Evolutionary conservation across 805 yeast genomes (phyloP).

Genomic region (Lipomyces orientalis): DNA sequence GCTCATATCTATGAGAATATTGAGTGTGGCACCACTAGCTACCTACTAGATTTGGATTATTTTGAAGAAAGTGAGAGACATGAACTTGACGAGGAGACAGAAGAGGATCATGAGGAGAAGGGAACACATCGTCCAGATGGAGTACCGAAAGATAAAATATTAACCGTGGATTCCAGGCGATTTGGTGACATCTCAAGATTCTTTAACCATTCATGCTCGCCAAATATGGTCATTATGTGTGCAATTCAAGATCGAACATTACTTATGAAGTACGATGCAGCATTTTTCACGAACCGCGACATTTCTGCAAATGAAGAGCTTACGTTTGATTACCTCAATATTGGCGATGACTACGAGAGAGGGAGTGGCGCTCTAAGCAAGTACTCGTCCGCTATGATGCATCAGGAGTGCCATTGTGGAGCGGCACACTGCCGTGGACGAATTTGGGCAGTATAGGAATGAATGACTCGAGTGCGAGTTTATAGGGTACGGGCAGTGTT

Average conservation of each 20-base stretch:
- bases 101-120: constrained; percentile 11
- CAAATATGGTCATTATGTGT: constrained; percentile 23
- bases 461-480: neutral
- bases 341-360: neutral
- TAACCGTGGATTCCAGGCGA: constrained; percentile 21
- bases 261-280: constrained; percentile 19
- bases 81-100: neutral
- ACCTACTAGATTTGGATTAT: constrained; percentile 19
- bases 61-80: constrained; percentile 5
- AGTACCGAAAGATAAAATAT: neutral
- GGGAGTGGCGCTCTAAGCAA: neutral
- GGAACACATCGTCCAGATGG: neutral
- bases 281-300: constrained; percentile 28
- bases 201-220: constrained; percentile 34
- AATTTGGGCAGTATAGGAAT: constrained; percentile 8
- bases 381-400: neutral
- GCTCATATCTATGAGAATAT: constrained; percentile 15
- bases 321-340: constrained; percentile 22
- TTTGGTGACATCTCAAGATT: constrained; percentile 28
- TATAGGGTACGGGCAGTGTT: neutral
- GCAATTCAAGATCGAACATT: constrained; percentile 13
- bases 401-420: constrained; percentile 18
- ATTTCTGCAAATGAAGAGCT: constrained; percentile 31
- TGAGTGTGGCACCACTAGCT: neutral
- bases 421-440: constrained; percentile 13